Percentiles rank a stretch among this genome's conserved stretches.
Evolutionary conservation across 768 basidiomycete species (phyloP).

Genomic region (Austroboletus eburneus): DNA sequence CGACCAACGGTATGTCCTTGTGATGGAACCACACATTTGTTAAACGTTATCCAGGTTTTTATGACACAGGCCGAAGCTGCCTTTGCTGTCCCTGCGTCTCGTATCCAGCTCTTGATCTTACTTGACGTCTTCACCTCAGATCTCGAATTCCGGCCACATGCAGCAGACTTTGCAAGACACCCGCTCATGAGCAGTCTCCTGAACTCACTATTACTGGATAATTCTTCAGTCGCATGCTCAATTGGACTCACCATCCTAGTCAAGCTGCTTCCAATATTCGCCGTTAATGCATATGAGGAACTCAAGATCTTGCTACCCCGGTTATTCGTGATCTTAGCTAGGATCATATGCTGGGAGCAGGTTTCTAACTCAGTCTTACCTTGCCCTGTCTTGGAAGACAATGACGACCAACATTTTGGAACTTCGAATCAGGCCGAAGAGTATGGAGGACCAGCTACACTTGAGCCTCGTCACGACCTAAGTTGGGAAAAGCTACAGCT

Average conservation of each 20-base stretch:
- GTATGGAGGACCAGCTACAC: constrained; percentile 34
- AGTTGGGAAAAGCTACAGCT: constrained; percentile 65
- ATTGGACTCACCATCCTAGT: constrained; percentile 60
- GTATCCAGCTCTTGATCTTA: constrained; percentile 67
- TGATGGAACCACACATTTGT: constrained; percentile 4
- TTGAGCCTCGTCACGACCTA: constrained; percentile 51
- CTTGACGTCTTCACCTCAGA: constrained; percentile 60
- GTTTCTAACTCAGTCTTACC: constrained; percentile 34
- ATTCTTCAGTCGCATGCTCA: constrained; percentile 66
- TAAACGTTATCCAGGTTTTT: constrained; percentile 49
- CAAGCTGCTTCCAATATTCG: constrained; percentile 72
- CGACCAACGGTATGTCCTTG: constrained; percentile 55
- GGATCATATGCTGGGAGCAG: constrained; percentile 74
- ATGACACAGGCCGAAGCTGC: constrained; percentile 62
- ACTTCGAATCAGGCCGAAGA: constrained; percentile 15
- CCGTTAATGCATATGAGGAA: constrained; percentile 53
- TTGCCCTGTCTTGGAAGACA: constrained; percentile 35
- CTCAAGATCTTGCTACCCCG: constrained; percentile 60
- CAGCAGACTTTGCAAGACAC: constrained; percentile 52
- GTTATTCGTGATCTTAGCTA: constrained; percentile 63
- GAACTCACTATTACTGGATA: constrained; percentile 66
- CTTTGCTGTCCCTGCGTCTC: constrained; percentile 55
- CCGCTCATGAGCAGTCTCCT: constrained; percentile 63
- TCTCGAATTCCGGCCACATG: constrained; percentile 46
- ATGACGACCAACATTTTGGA: constrained; percentile 9